Conservation (phyloP, 1,139 yeast genomes). For the Meyerozyma elateridarum region DNA sequence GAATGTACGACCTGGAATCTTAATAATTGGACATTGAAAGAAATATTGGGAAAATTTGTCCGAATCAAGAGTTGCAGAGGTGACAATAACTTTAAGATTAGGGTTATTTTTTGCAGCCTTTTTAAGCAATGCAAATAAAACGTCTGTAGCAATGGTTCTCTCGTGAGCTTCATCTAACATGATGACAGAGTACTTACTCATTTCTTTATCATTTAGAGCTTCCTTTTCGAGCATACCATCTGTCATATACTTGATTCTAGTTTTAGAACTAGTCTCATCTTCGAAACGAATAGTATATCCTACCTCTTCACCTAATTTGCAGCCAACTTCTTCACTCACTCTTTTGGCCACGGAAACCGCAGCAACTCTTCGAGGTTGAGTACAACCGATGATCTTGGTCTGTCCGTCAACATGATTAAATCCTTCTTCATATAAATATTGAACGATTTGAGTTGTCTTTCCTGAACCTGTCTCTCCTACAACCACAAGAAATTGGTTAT, state of each 20-base stretch:
- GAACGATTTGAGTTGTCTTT: constrained; percentile 36
- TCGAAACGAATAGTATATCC: constrained; percentile 68
- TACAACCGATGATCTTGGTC: constrained; percentile 55
- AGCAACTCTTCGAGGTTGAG: constrained; percentile 74
- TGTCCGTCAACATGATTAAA: constrained; percentile 20
- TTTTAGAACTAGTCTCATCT: constrained; percentile 48
- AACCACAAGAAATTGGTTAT: constrained; percentile 41
- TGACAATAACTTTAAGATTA: constrained; percentile 70
- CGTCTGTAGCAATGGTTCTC: constrained; percentile 90
- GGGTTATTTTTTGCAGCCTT: constrained; percentile 69
- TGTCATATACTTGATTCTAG: constrained; percentile 72
- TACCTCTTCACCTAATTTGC: constrained; percentile 54
- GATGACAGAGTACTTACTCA: constrained; percentile 73
- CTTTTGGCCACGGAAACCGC: constrained; percentile 67
- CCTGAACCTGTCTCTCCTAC: constrained; percentile 46
- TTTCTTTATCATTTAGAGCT: constrained; percentile 67
- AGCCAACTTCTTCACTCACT: constrained; percentile 63
- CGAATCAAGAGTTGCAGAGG: constrained; percentile 92
- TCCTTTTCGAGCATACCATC: constrained; percentile 93
- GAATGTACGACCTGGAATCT: constrained; percentile 83
- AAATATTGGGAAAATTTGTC: constrained; percentile 77
- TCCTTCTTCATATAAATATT: constrained; percentile 37
- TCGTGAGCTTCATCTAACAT: constrained; percentile 97
- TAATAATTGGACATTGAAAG: constrained; percentile 71
- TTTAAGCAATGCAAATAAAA: constrained; percentile 78